Conservation (phyloP, 768 basidiomycete species). For the Leucocoprinus leucothites region DNA sequence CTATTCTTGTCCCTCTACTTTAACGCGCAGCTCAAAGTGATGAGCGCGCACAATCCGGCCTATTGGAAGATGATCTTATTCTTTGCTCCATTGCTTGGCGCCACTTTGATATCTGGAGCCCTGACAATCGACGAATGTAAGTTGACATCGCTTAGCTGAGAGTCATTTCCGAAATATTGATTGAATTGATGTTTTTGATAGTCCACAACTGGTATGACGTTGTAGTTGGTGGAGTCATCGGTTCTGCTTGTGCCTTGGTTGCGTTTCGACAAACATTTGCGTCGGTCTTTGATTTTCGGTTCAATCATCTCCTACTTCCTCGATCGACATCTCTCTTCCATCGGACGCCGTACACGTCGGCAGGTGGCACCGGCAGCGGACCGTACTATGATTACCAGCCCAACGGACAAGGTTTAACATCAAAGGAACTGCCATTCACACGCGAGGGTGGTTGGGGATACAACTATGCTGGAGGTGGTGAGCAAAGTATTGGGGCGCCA, state of each 20-base stretch:
- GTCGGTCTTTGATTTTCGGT: slow-evolving; percentile 50
- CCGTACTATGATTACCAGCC: slow-evolving; percentile 25
- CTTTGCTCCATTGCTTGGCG: slow-evolving; percentile 50
- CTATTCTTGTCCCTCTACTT: slow-evolving; percentile 44
- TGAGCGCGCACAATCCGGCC: slow-evolving; percentile 55
- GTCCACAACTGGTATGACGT: slow-evolving; percentile 56
- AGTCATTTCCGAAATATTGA: not conserved
- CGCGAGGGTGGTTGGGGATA: slow-evolving; percentile 37
- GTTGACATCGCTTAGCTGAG: slow-evolving; percentile 17
- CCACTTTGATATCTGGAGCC: slow-evolving; percentile 51
- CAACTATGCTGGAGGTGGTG: slow-evolving; percentile 24
- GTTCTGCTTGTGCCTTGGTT: slow-evolving; percentile 25
- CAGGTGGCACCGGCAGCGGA: slow-evolving; percentile 15
- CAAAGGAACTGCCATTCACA: slow-evolving; percentile 36
- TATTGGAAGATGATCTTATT: slow-evolving; percentile 64
- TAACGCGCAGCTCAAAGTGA: slow-evolving; percentile 57
- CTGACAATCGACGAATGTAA: slow-evolving; percentile 54
- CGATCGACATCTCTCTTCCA: slow-evolving; percentile 43
- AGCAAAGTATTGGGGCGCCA: slow-evolving; percentile 37
- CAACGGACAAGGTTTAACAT: slow-evolving; percentile 11
- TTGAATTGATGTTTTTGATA: slow-evolving; percentile 20
- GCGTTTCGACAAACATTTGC: slow-evolving; percentile 58
- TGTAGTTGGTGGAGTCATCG: slow-evolving; percentile 46
- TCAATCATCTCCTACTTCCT: slow-evolving; percentile 59
- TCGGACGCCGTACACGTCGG: slow-evolving; percentile 26